These are phyloP conservation scores for Monosporozyma yasuniensis DNA, from an alignment of 805 yeast species.

Conservation along the genomic window DNA sequence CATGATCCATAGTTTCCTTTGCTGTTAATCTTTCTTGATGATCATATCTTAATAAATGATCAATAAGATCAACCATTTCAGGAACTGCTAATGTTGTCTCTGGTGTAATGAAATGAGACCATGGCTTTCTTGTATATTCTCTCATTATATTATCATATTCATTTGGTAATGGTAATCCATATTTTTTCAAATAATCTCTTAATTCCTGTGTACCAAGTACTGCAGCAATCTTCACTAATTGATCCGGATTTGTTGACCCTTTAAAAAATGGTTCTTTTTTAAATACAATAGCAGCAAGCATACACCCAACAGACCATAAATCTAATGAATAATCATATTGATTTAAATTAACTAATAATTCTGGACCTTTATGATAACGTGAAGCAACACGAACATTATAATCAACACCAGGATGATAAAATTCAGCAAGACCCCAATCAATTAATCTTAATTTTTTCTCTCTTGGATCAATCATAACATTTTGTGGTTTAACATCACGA, in stretches of 20 bases:
- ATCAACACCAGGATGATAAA: conserved; percentile 80
- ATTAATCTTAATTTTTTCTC: conserved; percentile 64
- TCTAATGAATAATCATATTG: conserved; percentile 88
- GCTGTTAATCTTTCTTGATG: conserved; percentile 87
- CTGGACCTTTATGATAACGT: conserved; percentile 90
- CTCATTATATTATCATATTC: conserved; percentile 69
- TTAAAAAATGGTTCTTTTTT: conserved; percentile 87
- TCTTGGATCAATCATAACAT: conserved; percentile 86
- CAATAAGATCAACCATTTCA: conserved; percentile 70
- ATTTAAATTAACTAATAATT: conserved; percentile 72
- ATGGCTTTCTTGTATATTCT: conserved; percentile 69
- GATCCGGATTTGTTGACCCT: conserved; percentile 86
- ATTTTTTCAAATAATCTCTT: conserved; percentile 57
- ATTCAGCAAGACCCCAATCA: conserved; percentile 96
- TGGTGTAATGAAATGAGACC: conserved; percentile 66
- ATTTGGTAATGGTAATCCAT: conserved; percentile 57
- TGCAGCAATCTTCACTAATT: conserved; percentile 78
- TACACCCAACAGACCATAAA: conserved; percentile 90
- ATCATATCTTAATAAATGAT: conserved; percentile 70
- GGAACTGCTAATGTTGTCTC: conserved; percentile 50
- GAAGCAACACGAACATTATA: conserved; percentile 93
- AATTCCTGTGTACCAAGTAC: conserved; percentile 82
- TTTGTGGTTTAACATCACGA: conserved; percentile 92
- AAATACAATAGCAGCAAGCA: conserved; percentile 83
- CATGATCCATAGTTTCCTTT: conserved; percentile 73